Evolutionary conservation across 148 eudicot genomes (phyloP).

Genomic region (Vaccinium darrowii): DNA sequence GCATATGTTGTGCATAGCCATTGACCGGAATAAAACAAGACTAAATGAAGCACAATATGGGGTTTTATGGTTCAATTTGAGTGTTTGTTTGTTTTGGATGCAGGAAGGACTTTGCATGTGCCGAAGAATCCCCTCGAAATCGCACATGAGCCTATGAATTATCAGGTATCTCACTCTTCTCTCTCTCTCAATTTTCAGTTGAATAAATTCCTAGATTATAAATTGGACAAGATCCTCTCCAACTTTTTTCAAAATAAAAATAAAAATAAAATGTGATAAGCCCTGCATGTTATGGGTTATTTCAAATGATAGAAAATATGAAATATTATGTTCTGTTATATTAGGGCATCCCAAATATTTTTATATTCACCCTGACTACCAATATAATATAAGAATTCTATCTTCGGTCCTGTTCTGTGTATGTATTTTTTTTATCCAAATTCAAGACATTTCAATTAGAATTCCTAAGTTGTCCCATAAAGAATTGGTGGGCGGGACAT

Average conservation of each 20-base stretch:
- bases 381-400: not conserved
- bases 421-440: not conserved
- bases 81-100: conserved; percentile 20
- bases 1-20: conserved; percentile 6
- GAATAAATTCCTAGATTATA: not conserved
- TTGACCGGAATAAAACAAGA: conserved; percentile 12
- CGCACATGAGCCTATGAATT: conserved; percentile 9
- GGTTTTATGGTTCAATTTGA: conserved; percentile 6
- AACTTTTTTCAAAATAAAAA: not conserved
- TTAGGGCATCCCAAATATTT: not conserved
- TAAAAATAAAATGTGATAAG: not conserved
- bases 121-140: conserved; percentile 4
- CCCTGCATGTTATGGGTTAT: not conserved
- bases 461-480: not conserved
- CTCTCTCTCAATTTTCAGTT: not conserved
- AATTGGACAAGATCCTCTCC: not conserved
- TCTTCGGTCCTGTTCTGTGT: not conserved
- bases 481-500: not conserved
- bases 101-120: conserved; percentile 16
- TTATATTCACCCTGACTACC: not conserved
- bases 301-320: not conserved
- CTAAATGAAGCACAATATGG: not conserved
- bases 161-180: conserved; percentile 8
- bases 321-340: not conserved
- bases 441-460: not conserved